Evolutionary conservation across 768 basidiomycete species (phyloP), one percentile per base, ranked within the genome.

Genomic region (Lactarius sanguifluus): DNA sequence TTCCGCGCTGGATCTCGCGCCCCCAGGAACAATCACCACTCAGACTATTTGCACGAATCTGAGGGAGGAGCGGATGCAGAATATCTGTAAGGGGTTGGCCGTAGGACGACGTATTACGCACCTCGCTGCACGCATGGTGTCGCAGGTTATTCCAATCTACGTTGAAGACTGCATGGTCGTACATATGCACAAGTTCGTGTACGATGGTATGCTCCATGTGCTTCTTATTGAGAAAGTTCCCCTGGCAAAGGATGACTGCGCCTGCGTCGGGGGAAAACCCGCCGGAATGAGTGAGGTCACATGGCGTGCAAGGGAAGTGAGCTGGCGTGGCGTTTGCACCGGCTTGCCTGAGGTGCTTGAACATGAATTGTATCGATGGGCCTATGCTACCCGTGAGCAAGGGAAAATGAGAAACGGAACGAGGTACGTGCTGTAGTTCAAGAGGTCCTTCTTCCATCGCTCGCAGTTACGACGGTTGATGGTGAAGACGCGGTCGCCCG

Each of bases 111-210:
- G 18, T 28, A 38, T 40, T 15, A 6, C 87, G 72, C 70, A 96
- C 96, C 86, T 98, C 96, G 73, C 91, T 94, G 76, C 97, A 99
- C 3, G 96, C 97, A 75, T 97, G 94, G 79, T 97, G 95, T 65
- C 94, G 80, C 64, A 98, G 74, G 77, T 98, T 91, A 57, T 76
- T 77, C 95, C 93, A 97, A 75, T 97, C 87, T 1, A 97, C 91
- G 68, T 94, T 92, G 80, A 98, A 98, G 76, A 87, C 87, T 77
- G 92, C 91, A 69, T 96, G 92, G 76, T 99, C 97, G 75, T 92
- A 98, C 84, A 94, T 88, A 74, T 98, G 97, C 30, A 98, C 78
- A 56, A 98, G 84, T 75, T 99, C 97, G 73, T 99, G 97, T 25
- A 91, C 84, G 40, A 99, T 79, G 36, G 96, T 96, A 72, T 93